These are phyloP conservation scores for Coix lacrymajobi DNA, from an alignment of 176 grass and related monocot genomes.

Conservation along the genomic window DNA sequence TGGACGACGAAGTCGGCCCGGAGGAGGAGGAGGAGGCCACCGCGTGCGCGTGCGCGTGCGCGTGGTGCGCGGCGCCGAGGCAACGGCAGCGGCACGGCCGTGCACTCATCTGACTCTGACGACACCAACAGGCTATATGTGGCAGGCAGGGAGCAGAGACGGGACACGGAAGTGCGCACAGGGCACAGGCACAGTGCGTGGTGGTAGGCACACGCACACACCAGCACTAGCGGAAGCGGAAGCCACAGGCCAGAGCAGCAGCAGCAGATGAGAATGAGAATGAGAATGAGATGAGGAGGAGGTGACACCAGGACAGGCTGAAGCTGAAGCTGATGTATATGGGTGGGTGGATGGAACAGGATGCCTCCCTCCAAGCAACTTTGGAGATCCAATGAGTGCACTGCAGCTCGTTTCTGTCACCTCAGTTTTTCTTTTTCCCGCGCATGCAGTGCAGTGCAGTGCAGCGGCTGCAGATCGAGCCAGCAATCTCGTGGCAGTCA, in stretches of 20 bases:
- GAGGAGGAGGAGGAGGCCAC: neutral
- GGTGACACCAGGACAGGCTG: neutral
- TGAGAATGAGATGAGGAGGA: neutral
- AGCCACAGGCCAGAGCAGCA: too few relatives aligned
- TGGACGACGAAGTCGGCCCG: neutral
- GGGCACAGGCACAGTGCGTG: too few relatives aligned
- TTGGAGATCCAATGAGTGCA: neutral
- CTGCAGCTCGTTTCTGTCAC: neutral
- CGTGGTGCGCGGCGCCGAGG: conserved; percentile 19
- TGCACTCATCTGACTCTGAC: conserved; percentile 29
- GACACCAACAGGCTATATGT: neutral
- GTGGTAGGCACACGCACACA: neutral
- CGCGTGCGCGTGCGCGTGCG: neutral
- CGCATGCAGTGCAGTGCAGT: neutral
- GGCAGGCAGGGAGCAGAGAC: neutral
- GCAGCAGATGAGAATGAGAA: neutral
- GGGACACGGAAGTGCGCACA: neutral
- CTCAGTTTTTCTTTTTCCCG: neutral
- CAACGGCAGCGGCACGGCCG: conserved; percentile 18
- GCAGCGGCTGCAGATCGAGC: too few relatives aligned
- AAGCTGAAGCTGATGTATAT: neutral
- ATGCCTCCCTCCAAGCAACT: neutral
- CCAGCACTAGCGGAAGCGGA: neutral
- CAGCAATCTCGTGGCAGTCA: too few relatives aligned
- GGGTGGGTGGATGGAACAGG: conserved; percentile 8